Evolutionary conservation across 441 rosid genomes (phyloP), one percentile per base, ranked within the genome.

Genomic region (Gossypium lobatum): DNA sequence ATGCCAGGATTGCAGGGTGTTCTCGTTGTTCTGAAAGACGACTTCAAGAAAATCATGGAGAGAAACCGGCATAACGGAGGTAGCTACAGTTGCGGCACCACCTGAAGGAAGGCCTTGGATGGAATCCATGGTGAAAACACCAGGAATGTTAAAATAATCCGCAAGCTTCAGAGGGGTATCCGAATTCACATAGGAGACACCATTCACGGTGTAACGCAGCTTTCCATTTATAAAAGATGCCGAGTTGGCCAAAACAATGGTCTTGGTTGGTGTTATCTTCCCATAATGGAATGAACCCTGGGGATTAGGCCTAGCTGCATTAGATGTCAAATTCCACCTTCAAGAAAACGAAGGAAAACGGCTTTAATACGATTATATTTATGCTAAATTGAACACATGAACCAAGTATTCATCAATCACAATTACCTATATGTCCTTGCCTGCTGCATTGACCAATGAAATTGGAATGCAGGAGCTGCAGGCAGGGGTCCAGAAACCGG

Each of bases 241-340:
- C 11, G 98, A 85, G 65, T 85, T 94, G 6, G 88, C 85, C 83
- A 92, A 81, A 1, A 88, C 77, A 14, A 91, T 79, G 3, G 88
- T 83, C 81, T 82, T 88, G 1, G 88, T 82, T 6, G 91, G 58
- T n/a, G 66, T 75, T 74, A 94, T 94, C 73, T 67, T 81, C 72
- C 97, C 97, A 5, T 95, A 92, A 71, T 92, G 98, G 83, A 73
- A 95, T 6, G 98, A 95, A 23, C 98, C 97, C 80, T 94, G 97
- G 70, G 97, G 97, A 72, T 94, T 94, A 25, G 96, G 96, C 75
- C 98, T 87, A 34, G 98, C 98, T 68, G 98, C 97, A 81, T 81
- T 94, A 16, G 97, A 90, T 1, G 97, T 94, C 83, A 94, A 82
- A 81, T 94, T 94, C 97, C 97, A 92, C 82, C 98, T 89, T 48